Evolutionary conservation across 306 rosid species (phyloP).

Genomic region (Rubus idaeus): DNA sequence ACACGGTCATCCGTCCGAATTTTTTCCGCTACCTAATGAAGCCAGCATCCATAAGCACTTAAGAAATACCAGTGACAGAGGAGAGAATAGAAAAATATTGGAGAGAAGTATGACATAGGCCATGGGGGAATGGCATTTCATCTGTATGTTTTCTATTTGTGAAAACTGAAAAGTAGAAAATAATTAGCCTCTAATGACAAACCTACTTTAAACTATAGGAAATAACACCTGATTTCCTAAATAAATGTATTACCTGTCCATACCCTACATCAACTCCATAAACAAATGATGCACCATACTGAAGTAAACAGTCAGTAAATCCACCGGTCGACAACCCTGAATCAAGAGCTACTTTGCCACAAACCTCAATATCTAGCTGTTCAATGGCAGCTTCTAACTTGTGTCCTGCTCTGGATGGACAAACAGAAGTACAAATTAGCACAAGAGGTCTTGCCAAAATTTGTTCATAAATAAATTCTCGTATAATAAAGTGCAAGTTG

Average conservation of each 20-base stretch:
- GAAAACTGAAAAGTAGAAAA: not conserved
- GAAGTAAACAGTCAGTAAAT: conserved; percentile 92
- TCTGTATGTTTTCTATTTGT: not conserved
- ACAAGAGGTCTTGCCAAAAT: conserved; percentile 18
- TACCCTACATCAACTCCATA: conserved; percentile 95
- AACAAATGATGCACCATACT: conserved; percentile 83
- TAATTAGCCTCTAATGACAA: not conserved
- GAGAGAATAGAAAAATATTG: not conserved
- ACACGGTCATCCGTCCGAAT: conserved; percentile 78
- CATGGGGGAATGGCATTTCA: not conserved
- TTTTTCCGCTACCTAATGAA: conserved; percentile 78
- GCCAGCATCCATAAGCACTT: conserved; percentile 17
- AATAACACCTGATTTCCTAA: not conserved
- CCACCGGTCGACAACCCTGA: conserved; percentile 97
- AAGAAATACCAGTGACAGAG: not conserved
- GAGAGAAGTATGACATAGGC: not conserved
- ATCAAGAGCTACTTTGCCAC: conserved; percentile 88
- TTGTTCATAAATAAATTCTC: not conserved
- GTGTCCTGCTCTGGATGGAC: conserved; percentile 70
- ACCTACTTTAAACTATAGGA: not conserved
- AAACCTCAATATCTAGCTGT: conserved; percentile 66
- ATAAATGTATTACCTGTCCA: conserved; percentile 67
- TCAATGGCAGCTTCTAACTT: conserved; percentile 96
- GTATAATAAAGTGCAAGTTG: conserved; percentile 25
- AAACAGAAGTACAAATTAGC: conserved; percentile 10